Evolutionary conservation across 23 red algal genomes (phyloP).

Genomic region (Gracilariopsis chorda): DNA sequence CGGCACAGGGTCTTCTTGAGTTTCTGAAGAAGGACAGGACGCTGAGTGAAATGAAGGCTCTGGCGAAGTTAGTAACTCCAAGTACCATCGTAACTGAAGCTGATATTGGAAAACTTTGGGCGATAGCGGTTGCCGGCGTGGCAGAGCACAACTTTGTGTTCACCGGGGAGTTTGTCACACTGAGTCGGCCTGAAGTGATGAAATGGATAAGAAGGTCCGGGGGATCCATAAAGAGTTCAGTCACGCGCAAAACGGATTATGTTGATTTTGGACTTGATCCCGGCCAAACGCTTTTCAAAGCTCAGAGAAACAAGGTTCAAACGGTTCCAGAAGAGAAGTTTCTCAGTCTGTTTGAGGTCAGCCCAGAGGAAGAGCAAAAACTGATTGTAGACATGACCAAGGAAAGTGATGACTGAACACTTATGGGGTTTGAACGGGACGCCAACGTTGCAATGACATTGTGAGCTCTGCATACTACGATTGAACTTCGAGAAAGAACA

Average conservation of each 20-base stretch:
- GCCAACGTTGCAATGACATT: too few species aligned
- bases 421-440: too few species aligned
- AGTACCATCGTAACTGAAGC: conserved; percentile 20
- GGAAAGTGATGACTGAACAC: too few species aligned
- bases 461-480: neutral
- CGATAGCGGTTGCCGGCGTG: neutral
- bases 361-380: neutral
- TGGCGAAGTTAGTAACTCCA: neutral
- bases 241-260: conserved; percentile 67
- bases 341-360: conserved; percentile 24
- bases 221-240: conserved; percentile 25
- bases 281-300: conserved; percentile 46
- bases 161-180: conserved; percentile 47
- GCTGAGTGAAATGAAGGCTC: conserved; percentile 29
- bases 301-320: conserved; percentile 34
- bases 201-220: conserved; percentile 44
- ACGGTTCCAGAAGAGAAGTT: conserved; percentile 45
- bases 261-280: conserved; percentile 54
- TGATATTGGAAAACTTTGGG: neutral
- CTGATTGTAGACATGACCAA: neutral
- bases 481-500: neutral
- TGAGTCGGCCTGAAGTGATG: conserved; percentile 21
- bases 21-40: conserved; percentile 4
- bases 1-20: conserved; percentile 27
- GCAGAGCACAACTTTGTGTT: conserved; percentile 64